Base-by-base conservation (phyloP, 1,284 basidiomycete genomes). In the Moesziomyces antarcticus region DNA sequence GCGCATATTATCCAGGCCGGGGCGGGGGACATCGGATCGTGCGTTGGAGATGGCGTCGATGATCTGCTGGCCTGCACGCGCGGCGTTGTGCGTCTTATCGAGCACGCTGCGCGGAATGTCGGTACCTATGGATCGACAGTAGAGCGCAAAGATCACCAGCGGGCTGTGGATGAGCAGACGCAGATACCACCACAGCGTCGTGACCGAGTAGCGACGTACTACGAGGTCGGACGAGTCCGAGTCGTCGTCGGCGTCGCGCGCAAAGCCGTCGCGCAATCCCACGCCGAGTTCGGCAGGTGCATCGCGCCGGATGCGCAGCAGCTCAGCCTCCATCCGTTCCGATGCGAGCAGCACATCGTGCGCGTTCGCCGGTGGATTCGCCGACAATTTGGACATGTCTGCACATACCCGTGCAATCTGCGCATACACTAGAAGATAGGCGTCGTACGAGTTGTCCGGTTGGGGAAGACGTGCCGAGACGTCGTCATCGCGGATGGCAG, bases 401-500 rank as follows among this genome's bases (percentile, higher is more conserved):
- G 71, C 64, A 43, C 71, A 73, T 21, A 73, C 35, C 8, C 56
- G 50, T 30, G 61, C 57, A 42, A 61, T 59, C 56, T 70, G 61
- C 0, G 72, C 62, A 33, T 70, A 65, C 9, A 74, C 59, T 14
- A 59, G 56, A 50, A 70, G 21, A 27, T 66, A 74, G n/a, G 61
- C 72, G 20, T 73, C 70, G 51, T 68, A 56, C 41, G 70, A 63
- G 25, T 67, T 63, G 30, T 73, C 64, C 7, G 70, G 47, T 20
- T 53, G 63, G 11, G 72, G 72, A 48, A 74, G 13, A 6, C 56
- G 62, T 4, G 50, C 60, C n/a, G 71, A 65, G 18, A 68, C 51
- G 45, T 74, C 72, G 20, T 66, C 72, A 14, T 74, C 72, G n/a
- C 67, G 72, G 13, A 74, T 74, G 41, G 62, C 62, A 3, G 72